These are phyloP conservation scores for Diaporthe nobilis DNA, from an alignment of 2,329 filamentous ascomycete genomes.

Conservation along the genomic window DNA sequence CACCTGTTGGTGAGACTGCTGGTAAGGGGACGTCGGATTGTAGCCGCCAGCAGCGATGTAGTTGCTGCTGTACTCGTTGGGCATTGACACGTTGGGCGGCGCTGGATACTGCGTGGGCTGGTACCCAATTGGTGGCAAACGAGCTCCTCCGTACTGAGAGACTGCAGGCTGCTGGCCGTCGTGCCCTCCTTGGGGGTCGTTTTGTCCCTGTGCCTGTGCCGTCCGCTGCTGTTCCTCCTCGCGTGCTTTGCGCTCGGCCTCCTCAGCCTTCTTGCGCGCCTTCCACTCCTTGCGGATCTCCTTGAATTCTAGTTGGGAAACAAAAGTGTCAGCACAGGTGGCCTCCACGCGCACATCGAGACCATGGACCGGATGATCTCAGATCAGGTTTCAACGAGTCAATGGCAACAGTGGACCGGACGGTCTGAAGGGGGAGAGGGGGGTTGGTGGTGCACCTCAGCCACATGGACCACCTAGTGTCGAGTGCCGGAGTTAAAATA, in stretches of 20 bases:
- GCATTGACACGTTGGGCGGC: conserved; percentile 67
- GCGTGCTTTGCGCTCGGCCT: conserved; percentile 88
- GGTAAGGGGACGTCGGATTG: conserved; percentile 71
- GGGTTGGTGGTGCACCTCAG: conserved; percentile 45
- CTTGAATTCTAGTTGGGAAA: conserved; percentile 83
- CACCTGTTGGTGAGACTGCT: conserved; percentile 69
- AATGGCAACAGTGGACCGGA: neutral
- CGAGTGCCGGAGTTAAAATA: neutral
- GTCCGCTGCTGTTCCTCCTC: conserved; percentile 81
- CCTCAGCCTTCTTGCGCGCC: conserved; percentile 98
- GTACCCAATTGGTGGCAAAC: conserved; percentile 83
- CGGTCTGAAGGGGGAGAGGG: too few species aligned
- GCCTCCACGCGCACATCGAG: neutral
- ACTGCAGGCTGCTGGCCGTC: conserved; percentile 66
- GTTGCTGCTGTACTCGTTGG: conserved; percentile 68
- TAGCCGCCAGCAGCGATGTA: conserved; percentile 65
- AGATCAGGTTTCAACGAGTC: neutral
- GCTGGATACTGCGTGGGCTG: conserved; percentile 76
- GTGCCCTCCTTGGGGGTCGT: conserved; percentile 63
- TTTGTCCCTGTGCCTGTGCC: conserved; percentile 68
- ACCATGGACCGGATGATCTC: too few species aligned
- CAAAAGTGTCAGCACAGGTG: conserved; percentile 46
- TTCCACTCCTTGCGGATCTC: conserved; percentile 99
- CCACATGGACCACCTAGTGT: neutral
- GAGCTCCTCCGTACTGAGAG: conserved; percentile 71